Evolutionary conservation across 305 asterid species (phyloP).

Genomic region (Withania somnifera): DNA sequence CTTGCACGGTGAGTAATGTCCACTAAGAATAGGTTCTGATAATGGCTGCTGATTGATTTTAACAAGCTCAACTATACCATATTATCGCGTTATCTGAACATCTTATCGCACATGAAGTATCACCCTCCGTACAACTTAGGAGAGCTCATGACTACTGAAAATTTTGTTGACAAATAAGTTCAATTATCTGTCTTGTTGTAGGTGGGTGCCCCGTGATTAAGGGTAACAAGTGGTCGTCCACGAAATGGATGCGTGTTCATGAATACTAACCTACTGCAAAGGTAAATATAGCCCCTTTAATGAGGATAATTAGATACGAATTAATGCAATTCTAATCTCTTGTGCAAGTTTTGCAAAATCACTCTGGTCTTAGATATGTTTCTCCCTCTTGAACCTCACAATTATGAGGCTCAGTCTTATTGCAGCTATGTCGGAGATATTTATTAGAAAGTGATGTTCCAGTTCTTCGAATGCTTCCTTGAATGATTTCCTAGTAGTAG

Average conservation of each 20-base stretch:
- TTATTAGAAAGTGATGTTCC: background rate
- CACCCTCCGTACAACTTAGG: background rate
- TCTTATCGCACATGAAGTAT: background rate
- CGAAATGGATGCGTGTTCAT: constrained; percentile 26
- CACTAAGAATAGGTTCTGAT: background rate
- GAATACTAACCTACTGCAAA: constrained; percentile 15
- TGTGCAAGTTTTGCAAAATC: background rate
- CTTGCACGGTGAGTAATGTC: constrained; percentile 72
- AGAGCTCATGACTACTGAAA: background rate
- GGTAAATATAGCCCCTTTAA: constrained; percentile 15
- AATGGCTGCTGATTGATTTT: background rate
- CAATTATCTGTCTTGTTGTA: constrained; percentile 14
- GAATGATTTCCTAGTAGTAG: background rate
- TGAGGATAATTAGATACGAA: background rate
- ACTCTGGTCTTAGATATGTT: background rate
- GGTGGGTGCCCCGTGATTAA: constrained; percentile 33
- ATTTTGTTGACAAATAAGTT: background rate
- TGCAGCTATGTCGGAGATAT: background rate
- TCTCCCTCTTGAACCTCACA: background rate
- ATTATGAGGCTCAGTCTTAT: background rate
- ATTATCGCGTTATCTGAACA: background rate
- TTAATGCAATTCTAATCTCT: background rate
- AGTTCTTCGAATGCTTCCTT: background rate
- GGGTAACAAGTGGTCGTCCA: constrained; percentile 34
- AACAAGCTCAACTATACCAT: background rate